phyloP scores from a whole-genome alignment of 192 early-diverging fungal species.

The Backusella westeae region DNA sequence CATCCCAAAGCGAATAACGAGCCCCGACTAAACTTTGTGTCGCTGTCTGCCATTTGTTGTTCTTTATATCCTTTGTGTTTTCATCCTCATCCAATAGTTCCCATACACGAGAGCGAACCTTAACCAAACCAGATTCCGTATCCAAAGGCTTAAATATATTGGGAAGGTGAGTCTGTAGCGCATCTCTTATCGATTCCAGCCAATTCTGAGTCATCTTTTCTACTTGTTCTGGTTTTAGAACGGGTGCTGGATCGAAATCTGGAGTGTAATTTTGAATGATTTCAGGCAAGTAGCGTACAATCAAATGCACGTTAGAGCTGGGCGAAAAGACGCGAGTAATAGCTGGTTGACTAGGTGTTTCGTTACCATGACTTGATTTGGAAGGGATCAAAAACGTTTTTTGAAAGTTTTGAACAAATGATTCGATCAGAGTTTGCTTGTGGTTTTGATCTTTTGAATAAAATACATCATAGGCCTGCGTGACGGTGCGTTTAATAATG shows the following conservation, averaged over 20 bases:
- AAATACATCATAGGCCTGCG: constrained; percentile 32
- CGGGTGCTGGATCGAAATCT: constrained; percentile 28
- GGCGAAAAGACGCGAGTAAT: constrained; percentile 50
- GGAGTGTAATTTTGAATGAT: constrained; percentile 54
- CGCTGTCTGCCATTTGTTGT: not conserved
- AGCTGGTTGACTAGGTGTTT: constrained; percentile 1
- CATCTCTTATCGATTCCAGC: constrained; percentile 31
- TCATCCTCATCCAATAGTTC: not conserved
- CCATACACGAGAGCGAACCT: constrained; percentile 9
- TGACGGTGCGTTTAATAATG: constrained; percentile 40
- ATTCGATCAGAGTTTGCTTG: not conserved
- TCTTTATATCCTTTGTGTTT: not conserved
- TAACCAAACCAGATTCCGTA: not conserved
- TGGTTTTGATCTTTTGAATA: not conserved
- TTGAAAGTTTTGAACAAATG: constrained; percentile 5
- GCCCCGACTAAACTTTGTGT: constrained; percentile 26
- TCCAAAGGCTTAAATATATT: not conserved
- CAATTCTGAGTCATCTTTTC: constrained; percentile 27
- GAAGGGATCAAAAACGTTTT: constrained; percentile 6
- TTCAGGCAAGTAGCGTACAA: constrained; percentile 56
- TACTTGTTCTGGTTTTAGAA: constrained; percentile 36
- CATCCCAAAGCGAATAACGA: constrained; percentile 44
- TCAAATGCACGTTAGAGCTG: constrained; percentile 52
- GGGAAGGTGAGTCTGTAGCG: constrained; percentile 14
- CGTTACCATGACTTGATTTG: not conserved